A percentile compares a stretch with the other conserved stretches of the same genome.
Conservation (phyloP, 495 filamentous ascomycete species). For the Sabuloglossum arenarium region DNA sequence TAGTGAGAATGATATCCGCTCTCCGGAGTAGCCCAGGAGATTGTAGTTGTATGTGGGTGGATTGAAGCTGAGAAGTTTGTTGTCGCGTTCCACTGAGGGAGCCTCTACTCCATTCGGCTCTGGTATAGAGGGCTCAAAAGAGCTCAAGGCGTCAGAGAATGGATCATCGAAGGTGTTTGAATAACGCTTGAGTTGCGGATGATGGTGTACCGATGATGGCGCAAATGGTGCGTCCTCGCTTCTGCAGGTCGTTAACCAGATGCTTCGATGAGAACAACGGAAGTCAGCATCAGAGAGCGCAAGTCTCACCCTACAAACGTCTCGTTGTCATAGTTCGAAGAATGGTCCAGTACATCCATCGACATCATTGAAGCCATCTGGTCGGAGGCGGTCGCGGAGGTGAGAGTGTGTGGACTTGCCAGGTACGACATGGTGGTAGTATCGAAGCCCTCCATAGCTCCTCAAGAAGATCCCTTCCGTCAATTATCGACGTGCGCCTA, state of each 20-base stretch:
- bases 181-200: slow-evolving; percentile 10
- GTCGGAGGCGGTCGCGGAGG: slow-evolving; percentile 28
- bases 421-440: slow-evolving; percentile 43
- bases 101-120: slow-evolving; percentile 17
- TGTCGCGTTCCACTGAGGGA: slow-evolving; percentile 40
- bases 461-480: no score
- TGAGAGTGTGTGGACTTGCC: slow-evolving; percentile 13
- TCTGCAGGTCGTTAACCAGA: slow-evolving; percentile 7
- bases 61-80: slow-evolving; percentile 66
- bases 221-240: slow-evolving; percentile 23
- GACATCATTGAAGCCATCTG: slow-evolving; percentile 30
- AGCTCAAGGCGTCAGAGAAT: slow-evolving; percentile 31
- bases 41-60: slow-evolving; percentile 45
- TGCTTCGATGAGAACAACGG: slow-evolving; percentile 13
- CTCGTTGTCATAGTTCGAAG: slow-evolving; percentile 34
- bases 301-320: slow-evolving; percentile 34
- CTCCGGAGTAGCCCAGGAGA: slow-evolving; percentile 45
- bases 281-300: background rate
- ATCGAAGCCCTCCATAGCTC: slow-evolving; percentile 41
- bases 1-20: slow-evolving; percentile 37
- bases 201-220: slow-evolving; percentile 8
- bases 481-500: no score
- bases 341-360: slow-evolving; percentile 33
- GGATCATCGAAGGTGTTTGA: slow-evolving; percentile 44
- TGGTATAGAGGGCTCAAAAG: slow-evolving; percentile 26